These are phyloP conservation scores for Nemophila menziesii DNA, from an alignment of 257 asterid species.

Conservation along the genomic window DNA sequence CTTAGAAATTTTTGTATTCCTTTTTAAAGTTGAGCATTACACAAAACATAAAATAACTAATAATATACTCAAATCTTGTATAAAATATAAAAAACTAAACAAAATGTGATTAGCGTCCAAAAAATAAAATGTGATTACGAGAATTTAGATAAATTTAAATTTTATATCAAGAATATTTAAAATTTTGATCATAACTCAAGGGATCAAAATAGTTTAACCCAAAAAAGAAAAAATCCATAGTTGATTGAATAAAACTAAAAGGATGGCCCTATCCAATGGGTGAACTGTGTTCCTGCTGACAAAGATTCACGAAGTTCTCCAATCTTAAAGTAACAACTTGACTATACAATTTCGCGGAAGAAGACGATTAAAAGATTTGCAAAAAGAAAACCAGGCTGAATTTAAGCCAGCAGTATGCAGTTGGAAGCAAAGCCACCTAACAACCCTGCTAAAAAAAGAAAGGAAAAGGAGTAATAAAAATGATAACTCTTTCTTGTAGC, in stretches of 20 bases:
- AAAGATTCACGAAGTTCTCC: slow-evolving; percentile 3
- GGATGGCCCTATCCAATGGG: neutral
- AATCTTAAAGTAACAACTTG: slow-evolving; percentile 17
- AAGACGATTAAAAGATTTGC: neutral
- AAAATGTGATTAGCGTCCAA: too few species aligned
- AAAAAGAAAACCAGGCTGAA: slow-evolving; percentile 7
- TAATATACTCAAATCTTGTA: neutral
- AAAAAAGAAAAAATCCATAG: neutral
- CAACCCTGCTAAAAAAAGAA: neutral
- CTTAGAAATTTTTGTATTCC: too few species aligned
- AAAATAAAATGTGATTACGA: too few species aligned
- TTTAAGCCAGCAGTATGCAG: slow-evolving; percentile 5
- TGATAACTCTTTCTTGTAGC: neutral
- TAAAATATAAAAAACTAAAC: too few species aligned
- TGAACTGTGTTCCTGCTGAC: slow-evolving; percentile 1
- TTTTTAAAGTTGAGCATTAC: too few species aligned
- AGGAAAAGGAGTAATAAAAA: neutral
- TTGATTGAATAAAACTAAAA: too few species aligned
- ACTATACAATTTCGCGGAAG: slow-evolving; percentile 8
- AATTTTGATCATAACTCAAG: too few species aligned
- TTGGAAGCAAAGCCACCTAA: slow-evolving; percentile 10
- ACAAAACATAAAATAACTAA: too few species aligned
- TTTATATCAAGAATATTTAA: too few species aligned
- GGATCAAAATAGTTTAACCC: neutral
- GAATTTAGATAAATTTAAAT: too few species aligned